A percentile compares a stretch with the other conserved stretches of the same genome.
Evolutionary conservation across 192 early-diverging fungal genomes (phyloP).

Genomic region (Coemansia sp.): DNA sequence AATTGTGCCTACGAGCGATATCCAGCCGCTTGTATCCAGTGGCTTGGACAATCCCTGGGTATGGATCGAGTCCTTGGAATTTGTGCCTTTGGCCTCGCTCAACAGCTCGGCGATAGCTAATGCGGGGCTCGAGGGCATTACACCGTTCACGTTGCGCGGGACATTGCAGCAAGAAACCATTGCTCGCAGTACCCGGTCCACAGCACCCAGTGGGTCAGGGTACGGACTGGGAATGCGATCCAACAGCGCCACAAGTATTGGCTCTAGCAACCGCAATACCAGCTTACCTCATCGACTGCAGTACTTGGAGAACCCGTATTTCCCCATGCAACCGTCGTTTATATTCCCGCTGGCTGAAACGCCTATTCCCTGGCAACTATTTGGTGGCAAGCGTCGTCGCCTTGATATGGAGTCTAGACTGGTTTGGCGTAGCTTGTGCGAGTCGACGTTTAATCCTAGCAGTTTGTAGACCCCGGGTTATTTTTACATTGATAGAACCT

Average conservation of each 20-base stretch:
- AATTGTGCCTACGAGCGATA: constrained; percentile 25
- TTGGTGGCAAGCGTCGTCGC: constrained; percentile 43
- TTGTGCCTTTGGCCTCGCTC: constrained; percentile 28
- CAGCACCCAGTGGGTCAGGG: neutral
- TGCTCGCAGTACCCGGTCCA: neutral
- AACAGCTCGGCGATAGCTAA: constrained; percentile 13
- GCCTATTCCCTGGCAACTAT: constrained; percentile 35
- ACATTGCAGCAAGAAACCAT: constrained; percentile 36
- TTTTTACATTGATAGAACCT: neutral
- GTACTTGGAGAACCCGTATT: constrained; percentile 53
- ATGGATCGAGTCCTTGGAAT: constrained; percentile 49
- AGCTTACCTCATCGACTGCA: constrained; percentile 17
- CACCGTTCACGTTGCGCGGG: constrained; percentile 52
- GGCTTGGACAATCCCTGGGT: constrained; percentile 47
- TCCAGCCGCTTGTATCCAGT: constrained; percentile 16
- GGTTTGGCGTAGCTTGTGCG: constrained; percentile 44
- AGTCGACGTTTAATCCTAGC: constrained; percentile 26
- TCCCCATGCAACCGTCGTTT: constrained; percentile 43
- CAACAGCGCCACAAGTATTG: neutral
- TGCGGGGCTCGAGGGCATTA: constrained; percentile 49
- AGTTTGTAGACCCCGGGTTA: neutral
- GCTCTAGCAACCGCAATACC: constrained; percentile 8
- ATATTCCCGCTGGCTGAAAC: constrained; percentile 44
- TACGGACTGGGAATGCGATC: constrained; percentile 7
- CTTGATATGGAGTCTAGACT: constrained; percentile 46